Conservation (phyloP, 2,329 filamentous ascomycete genomes). For the Laburnicola sp. region DNA sequence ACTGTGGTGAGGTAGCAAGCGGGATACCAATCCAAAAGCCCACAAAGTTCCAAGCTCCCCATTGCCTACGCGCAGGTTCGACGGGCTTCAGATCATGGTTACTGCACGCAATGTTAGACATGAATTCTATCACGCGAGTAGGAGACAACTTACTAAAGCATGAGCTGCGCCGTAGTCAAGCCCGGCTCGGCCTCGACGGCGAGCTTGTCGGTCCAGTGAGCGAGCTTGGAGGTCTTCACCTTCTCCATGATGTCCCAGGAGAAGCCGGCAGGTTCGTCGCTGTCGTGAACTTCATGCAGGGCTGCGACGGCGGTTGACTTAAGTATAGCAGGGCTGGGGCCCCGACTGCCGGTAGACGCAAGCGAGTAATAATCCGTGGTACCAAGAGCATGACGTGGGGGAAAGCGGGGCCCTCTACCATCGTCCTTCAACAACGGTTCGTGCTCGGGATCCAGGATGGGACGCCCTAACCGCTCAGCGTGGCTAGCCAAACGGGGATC, state of each 20-base stretch:
- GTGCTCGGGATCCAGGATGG: conserved; percentile 27
- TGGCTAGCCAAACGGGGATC: neutral
- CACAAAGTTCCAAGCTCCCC: conserved; percentile 86
- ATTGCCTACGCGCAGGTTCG: conserved; percentile 77
- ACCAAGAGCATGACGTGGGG: conserved; percentile 35
- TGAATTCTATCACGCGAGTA: neutral
- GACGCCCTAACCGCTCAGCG: conserved; percentile 3
- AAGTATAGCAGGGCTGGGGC: conserved; percentile 24
- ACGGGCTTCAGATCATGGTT: conserved; percentile 51
- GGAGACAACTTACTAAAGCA: conserved; percentile 84
- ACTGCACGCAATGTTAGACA: neutral
- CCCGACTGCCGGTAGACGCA: conserved; percentile 21
- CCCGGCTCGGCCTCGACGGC: conserved; percentile 76
- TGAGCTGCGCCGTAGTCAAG: conserved; percentile 75
- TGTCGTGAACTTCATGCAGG: conserved; percentile 19
- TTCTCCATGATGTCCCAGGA: conserved; percentile 46
- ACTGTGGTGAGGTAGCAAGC: neutral
- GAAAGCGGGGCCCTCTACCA: too few species aligned
- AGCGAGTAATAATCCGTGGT: conserved; percentile 13
- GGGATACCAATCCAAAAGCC: conserved; percentile 73
- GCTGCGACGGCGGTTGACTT: conserved; percentile 19
- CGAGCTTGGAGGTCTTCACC: conserved; percentile 42
- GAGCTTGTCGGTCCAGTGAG: conserved; percentile 58
- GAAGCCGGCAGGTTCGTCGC: conserved; percentile 19
- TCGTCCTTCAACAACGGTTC: too few species aligned